Conservation (phyloP, 352 stramenopile genomes). For the Pythium oligandrum region DNA sequence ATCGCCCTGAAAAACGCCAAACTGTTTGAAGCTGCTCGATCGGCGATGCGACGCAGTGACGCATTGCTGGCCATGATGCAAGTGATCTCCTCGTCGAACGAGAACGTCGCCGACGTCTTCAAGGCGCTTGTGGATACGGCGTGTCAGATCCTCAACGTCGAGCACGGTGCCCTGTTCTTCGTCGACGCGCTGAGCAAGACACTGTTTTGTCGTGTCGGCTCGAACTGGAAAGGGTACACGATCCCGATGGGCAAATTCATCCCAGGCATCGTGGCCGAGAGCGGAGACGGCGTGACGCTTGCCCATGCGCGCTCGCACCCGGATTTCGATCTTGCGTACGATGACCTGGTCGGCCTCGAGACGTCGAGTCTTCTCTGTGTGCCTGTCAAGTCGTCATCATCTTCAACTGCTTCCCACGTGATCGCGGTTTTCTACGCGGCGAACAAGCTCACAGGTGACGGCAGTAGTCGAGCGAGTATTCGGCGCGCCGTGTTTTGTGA, state of each 20-base stretch:
- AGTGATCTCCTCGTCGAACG: conserved; percentile 42
- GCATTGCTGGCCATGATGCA: conserved; percentile 60
- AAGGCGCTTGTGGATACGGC: conserved; percentile 32
- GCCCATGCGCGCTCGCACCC: conserved; percentile 46
- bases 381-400: conserved; percentile 45
- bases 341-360: conserved; percentile 47
- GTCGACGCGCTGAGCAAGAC: conserved; percentile 69
- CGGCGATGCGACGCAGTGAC: conserved; percentile 56
- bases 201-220: conserved; percentile 56
- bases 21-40: conserved; percentile 49
- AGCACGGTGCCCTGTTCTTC: conserved; percentile 74
- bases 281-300: conserved; percentile 52
- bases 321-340: conserved; percentile 67
- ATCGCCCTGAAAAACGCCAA: conserved; percentile 69
- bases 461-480: conserved; percentile 5
- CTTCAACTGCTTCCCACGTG: conserved; percentile 27
- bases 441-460: conserved; percentile 46
- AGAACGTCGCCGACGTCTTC: conserved; percentile 45
- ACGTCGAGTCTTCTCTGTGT: conserved; percentile 71
- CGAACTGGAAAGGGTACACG: conserved; percentile 66
- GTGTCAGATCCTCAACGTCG: conserved; percentile 43
- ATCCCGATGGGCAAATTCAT: conserved; percentile 66
- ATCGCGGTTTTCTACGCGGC: conserved; percentile 78
- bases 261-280: conserved; percentile 61
- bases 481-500: conserved; percentile 36